Percentiles rank a stretch among this genome's conserved stretches.
Conservation (phyloP, 306 rosid genomes). For the cucumber (Cucumis sativus) region DNA sequence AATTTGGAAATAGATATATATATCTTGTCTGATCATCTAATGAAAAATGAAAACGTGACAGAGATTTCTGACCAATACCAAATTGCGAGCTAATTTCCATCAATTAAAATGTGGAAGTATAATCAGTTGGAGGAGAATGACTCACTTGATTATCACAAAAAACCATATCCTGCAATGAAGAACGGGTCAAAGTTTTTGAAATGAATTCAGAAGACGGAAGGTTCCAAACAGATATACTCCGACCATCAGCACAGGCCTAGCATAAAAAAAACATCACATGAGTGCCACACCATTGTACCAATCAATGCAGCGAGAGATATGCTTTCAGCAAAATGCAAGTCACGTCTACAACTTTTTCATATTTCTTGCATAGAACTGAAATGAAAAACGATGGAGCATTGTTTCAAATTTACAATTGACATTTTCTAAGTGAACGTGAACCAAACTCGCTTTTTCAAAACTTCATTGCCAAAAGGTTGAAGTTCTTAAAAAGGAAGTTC, state of each 20-base stretch:
- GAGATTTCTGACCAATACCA: background rate
- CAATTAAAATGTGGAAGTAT: background rate
- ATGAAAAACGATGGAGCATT: background rate
- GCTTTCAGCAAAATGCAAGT: background rate
- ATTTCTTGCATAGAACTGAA: background rate
- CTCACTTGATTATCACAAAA: slow-evolving; percentile 80
- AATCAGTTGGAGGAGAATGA: background rate
- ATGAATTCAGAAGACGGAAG: slow-evolving; percentile 79
- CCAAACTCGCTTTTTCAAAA: background rate
- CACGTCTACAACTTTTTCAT: background rate
- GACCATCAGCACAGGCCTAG: slow-evolving; percentile 77
- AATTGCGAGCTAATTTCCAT: background rate
- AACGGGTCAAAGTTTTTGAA: slow-evolving; percentile 39
- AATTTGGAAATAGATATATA: background rate
- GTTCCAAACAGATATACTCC: slow-evolving; percentile 78
- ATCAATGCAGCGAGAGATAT: background rate
- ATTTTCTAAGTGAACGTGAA: background rate
- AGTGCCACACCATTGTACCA: slow-evolving; percentile 5
- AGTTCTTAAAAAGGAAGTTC: background rate
- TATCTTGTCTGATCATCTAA: background rate
- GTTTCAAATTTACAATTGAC: background rate
- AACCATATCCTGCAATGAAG: slow-evolving; percentile 64
- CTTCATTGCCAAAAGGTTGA: background rate
- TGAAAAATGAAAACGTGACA: background rate
- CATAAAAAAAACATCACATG: slow-evolving; percentile 8